Evolutionary conservation across 306 rosid genomes (phyloP).

Genomic region (Acacia melanoxylon): DNA sequence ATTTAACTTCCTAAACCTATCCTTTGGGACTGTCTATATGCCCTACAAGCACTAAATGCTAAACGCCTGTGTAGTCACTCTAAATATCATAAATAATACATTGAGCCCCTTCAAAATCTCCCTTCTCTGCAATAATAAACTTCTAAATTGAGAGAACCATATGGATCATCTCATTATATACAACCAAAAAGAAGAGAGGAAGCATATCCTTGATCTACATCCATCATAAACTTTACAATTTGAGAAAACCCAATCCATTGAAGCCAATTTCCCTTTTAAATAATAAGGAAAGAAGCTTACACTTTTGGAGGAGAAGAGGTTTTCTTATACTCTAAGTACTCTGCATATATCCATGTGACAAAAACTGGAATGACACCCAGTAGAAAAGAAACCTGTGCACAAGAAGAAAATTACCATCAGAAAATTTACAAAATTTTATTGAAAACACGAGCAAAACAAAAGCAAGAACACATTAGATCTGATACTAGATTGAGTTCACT

Average conservation of each 20-base stretch:
- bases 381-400: constrained; percentile 81
- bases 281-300: constrained; percentile 50
- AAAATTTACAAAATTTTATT: background rate
- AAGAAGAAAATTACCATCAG: constrained; percentile 38
- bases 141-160: background rate
- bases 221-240: constrained; percentile 4
- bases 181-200: constrained; percentile 27
- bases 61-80: background rate
- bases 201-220: constrained; percentile 5
- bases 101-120: background rate
- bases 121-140: background rate
- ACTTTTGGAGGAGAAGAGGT: constrained; percentile 66
- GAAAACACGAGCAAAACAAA: constrained; percentile 9
- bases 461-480: background rate
- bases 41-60: background rate
- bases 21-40: background rate
- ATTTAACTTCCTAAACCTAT: background rate
- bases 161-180: background rate
- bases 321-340: constrained; percentile 83
- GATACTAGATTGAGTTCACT: background rate
- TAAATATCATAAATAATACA: background rate
- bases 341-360: constrained; percentile 92
- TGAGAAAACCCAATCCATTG: constrained; percentile 16
- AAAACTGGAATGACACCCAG: constrained; percentile 85
- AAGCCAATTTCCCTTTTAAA: constrained; percentile 10